These are phyloP conservation scores for Alisma plantagoaquatica DNA, from an alignment of 106 monocot genomes.

Conservation along the genomic window DNA sequence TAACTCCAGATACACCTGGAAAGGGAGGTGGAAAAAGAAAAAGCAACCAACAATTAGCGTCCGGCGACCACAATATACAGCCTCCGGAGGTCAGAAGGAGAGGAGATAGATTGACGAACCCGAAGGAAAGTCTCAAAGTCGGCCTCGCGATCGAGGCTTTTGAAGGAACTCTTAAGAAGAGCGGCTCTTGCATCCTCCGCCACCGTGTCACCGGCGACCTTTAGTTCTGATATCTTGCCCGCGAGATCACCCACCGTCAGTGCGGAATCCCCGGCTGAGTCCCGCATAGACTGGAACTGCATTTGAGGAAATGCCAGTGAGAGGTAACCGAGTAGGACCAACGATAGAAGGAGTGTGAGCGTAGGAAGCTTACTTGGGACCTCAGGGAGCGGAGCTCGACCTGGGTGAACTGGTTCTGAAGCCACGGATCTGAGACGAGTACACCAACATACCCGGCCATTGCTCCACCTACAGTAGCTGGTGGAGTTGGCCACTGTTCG, in stretches of 20 bases:
- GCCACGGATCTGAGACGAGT: slow-evolving; percentile 82
- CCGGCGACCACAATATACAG: not conserved
- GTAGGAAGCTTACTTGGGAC: slow-evolving; percentile 36
- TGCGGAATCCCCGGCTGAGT: slow-evolving; percentile 3
- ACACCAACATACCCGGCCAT: slow-evolving; percentile 37
- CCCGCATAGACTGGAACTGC: slow-evolving; percentile 34
- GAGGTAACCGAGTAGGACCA: not conserved
- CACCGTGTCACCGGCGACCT: slow-evolving; percentile 28
- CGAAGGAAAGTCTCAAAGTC: slow-evolving; percentile 79
- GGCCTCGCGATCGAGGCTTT: slow-evolving; percentile 22
- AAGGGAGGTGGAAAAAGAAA: not conserved
- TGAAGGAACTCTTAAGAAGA: slow-evolving; percentile 20
- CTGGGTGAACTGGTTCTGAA: slow-evolving; percentile 94
- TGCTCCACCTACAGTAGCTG: too few relatives aligned
- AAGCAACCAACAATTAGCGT: not conserved
- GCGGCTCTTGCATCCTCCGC: slow-evolving; percentile 28
- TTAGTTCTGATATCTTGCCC: slow-evolving; percentile 36
- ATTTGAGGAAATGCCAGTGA: not conserved
- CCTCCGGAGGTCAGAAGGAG: not conserved
- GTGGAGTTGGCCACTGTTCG: too few relatives aligned
- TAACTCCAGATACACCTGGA: slow-evolving; percentile 52
- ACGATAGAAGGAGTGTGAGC: not conserved
- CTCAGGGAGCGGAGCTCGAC: slow-evolving; percentile 77
- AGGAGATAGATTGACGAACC: slow-evolving; percentile 18
- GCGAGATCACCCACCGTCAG: slow-evolving; percentile 32